Evolutionary conservation across 768 basidiomycete genomes (phyloP), one percentile per base, ranked within the genome.

Genomic region (Lactarius tabidus): DNA sequence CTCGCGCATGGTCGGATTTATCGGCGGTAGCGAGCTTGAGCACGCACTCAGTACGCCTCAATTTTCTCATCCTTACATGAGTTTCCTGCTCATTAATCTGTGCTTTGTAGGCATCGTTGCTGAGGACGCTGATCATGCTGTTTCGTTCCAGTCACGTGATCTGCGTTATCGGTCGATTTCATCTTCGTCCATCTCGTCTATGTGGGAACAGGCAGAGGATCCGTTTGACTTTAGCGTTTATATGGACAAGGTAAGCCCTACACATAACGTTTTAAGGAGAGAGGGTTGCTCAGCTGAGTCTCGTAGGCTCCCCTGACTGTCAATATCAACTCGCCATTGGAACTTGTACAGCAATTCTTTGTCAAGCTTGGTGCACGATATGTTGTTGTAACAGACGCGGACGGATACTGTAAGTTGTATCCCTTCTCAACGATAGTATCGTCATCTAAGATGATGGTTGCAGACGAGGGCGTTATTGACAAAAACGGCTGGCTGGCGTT

Each of bases 401-500:
- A 93, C 59, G 95, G 95, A 7, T 76, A 86, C 53, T 98, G 92
- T 93, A 72, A 72, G 88, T 75, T 59, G 41, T 31, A 9, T 29
- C 23, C 57, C 20, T 20, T 48, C 29, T 51, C 28, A 10, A 8
- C 57, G 56, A 26, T 48, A 31, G 6, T 45, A 14, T 48, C 17
- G 36, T 67, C 6, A 36, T 61, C 29, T 35, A 15, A n/a, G 45
- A 56, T 14, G 36, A 60, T 14, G 36, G 59, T 15, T 18, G 12
- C 71, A 93, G 92, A 95, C 72, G 86, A 90, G 71, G 97, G 97
- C 9, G 81, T 95, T 12, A 90, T 99, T 62, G 89, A 94, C 74
- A 98, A 98, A 81, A 95, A 96, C 77, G 85, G 84, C 0, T 99
- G 95, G 94, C 83, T 98, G 31, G 88, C 84, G 8, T 96, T 96